Evolutionary conservation across 192 early-diverging fungal genomes (phyloP), one percentile per base, ranked within the genome.

Genomic region (Tieghemiomyces parasiticus): DNA sequence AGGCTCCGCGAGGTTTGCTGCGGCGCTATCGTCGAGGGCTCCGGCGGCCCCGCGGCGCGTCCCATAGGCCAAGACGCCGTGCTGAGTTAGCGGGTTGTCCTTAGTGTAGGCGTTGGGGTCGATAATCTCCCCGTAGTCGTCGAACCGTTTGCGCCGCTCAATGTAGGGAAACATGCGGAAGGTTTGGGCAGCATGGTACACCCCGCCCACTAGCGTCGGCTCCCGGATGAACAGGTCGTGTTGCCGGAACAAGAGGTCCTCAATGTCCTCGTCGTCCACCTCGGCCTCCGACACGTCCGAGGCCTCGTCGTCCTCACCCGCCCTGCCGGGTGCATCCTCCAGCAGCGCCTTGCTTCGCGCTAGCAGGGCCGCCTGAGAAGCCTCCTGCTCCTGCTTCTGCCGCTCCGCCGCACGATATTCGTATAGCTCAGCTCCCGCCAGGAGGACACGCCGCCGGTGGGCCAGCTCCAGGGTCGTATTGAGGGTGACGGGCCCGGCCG

Each of bases 111-210:
- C 66, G 34, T 78, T 74, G 6, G 81, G 71, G 63, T 87, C 81
- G 63, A 89, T 81, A 35, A 83, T 78, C 70, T 95, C 84, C 47
- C 90, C 85, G 75, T 96, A 98, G 62, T 96, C 93, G 63, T 98
- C 95, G 63, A 87, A 81, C 65, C 82, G 82, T 49, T 86, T 86
- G 58, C 84, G 76, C 47, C 78, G 75, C 58, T 96, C 94, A 12
- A 75, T 69, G 55, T 82, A 87, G 0, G 95, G 95, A 64, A 91
- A 99, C 93, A 81, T 85, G 56, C 78, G 83, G 69, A 78, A 83
- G 71, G 81, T 91, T 67, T 85, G 88, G 22, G 77, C 75, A 62
- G 91, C 84, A 51, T 86, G 81, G 64, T 89, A 86, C 60, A 87
- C 81, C 0, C 81, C 83, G 33, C 83, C 82, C 33, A 78, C 81